Base-by-base conservation (phyloP, 192 early-diverging fungal species). In the Gonapodya sp. region DNA sequence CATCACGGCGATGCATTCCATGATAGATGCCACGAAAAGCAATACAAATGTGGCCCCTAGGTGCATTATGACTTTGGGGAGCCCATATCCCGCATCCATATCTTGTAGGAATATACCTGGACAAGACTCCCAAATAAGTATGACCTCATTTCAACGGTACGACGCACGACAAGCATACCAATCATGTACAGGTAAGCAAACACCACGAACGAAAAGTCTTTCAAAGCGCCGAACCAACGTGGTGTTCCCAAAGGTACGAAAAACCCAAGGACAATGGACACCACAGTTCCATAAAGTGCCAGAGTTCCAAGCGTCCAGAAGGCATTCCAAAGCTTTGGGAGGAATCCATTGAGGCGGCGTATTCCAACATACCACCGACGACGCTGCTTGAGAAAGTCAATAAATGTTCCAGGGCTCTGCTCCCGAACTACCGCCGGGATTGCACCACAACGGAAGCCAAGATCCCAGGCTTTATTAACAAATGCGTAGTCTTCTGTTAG, bases 401-500 rank as follows among this genome's bases (percentile, higher is more conserved):
- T 88, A 35, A 88, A 73, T 78, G 85, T 85, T 78, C 85, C 46
- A 31, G 89, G 89, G n/a, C 84, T 85, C 80, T 89, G 89, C 81
- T 89, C 89, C 18, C 89, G 86, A 24, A 89, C 83, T 34, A 89
- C 78, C 1, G 84, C 89, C 72, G 86, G 84, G 18, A 89, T 84
- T 80, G 88, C 88, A 16, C 89, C 89, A 83, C 89, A 89, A 77
- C 84, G 81, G 84, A 85, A 89, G 2, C 89, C 89, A 36, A 81
- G 79, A 77, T 86, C 82, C 89, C 85, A 87, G 24, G 89, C 89
- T 64, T 83, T 78, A 46, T 86, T 84, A 33, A 87, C 89, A 80
- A 89, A 89, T 79, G 88, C 84, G 81, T 85, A 89, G 81, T 89
- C 89, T 82, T 89, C 89, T 0, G 89, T 89, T 18, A 89, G 81